These are phyloP conservation scores for Dissoconium aciculare DNA, from an alignment of 2,329 filamentous ascomycete species.

Conservation along the genomic window DNA sequence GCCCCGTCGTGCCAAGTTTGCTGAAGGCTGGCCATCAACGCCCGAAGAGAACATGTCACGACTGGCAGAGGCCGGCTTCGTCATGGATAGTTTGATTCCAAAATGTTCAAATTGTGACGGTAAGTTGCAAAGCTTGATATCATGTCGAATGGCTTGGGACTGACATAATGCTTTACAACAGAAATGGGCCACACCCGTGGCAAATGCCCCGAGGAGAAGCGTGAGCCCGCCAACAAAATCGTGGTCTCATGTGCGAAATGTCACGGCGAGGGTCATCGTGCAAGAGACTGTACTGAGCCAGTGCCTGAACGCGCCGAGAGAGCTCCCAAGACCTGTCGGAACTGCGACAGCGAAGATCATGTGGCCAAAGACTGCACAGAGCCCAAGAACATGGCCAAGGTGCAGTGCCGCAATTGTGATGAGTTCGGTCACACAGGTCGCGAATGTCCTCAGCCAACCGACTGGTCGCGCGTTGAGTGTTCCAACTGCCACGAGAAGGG, in stretches of 20 bases:
- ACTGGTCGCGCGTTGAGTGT: slow-evolving; percentile 33
- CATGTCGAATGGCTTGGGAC: too few relatives aligned
- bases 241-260: slow-evolving; percentile 39
- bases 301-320: too few relatives aligned
- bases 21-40: slow-evolving; percentile 34
- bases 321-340: slow-evolving; percentile 23
- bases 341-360: slow-evolving; percentile 22
- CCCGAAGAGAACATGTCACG: slow-evolving; percentile 38
- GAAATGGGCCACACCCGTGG: slow-evolving; percentile 30
- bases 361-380: slow-evolving; percentile 50
- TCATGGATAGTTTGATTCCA: slow-evolving; percentile 35
- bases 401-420: slow-evolving; percentile 35
- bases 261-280: slow-evolving; percentile 38
- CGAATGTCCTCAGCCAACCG: slow-evolving; percentile 17
- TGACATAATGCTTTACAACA: too few relatives aligned
- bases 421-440: slow-evolving; percentile 18
- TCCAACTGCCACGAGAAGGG: slow-evolving; percentile 28
- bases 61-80: slow-evolving; percentile 36
- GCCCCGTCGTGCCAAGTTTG: slow-evolving; percentile 32
- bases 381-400: slow-evolving; percentile 37
- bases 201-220: slow-evolving; percentile 35
- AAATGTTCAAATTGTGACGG: slow-evolving; percentile 37
- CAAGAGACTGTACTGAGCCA: slow-evolving; percentile 46
- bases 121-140: too few relatives aligned
- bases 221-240: slow-evolving; percentile 23